A percentile compares a stretch with the other conserved stretches of the same genome.
Evolutionary conservation across 805 yeast genomes (phyloP).

Genomic region (Lipomyces yamanashiensis): DNA sequence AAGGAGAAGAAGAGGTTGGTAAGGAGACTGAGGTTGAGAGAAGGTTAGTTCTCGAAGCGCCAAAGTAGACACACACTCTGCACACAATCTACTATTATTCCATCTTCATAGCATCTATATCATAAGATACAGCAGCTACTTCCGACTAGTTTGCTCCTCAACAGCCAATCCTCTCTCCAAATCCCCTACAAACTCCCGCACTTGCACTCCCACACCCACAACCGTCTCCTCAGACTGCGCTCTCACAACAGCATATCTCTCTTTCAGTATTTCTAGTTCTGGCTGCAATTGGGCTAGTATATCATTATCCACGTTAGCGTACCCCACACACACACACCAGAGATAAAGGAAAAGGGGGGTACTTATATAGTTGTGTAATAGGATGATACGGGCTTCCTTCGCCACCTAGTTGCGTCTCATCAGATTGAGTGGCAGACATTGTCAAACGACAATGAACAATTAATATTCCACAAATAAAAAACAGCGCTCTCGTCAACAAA

Average conservation of each 20-base stretch:
- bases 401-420: background rate
- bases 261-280: conserved; percentile 13
- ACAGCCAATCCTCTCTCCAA: conserved; percentile 21
- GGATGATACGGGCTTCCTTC: conserved; percentile 21
- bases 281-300: conserved; percentile 18
- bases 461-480: background rate
- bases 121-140: background rate
- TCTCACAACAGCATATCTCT: conserved; percentile 7
- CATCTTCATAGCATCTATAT: background rate
- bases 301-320: background rate
- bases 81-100: background rate
- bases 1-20: conserved; percentile 95
- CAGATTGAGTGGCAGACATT: background rate
- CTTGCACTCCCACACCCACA: conserved; percentile 21
- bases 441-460: background rate
- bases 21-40: conserved; percentile 94
- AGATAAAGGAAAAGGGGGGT: background rate
- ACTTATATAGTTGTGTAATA: conserved; percentile 30
- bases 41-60: conserved; percentile 74
- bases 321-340: too few relatives aligned
- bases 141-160: conserved; percentile 8
- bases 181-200: conserved; percentile 19
- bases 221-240: conserved; percentile 21
- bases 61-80: conserved; percentile 10
- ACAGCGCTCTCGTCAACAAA: background rate